Conservation (phyloP, 257 asterid species). For the Nicotiana knightiana region DNA sequence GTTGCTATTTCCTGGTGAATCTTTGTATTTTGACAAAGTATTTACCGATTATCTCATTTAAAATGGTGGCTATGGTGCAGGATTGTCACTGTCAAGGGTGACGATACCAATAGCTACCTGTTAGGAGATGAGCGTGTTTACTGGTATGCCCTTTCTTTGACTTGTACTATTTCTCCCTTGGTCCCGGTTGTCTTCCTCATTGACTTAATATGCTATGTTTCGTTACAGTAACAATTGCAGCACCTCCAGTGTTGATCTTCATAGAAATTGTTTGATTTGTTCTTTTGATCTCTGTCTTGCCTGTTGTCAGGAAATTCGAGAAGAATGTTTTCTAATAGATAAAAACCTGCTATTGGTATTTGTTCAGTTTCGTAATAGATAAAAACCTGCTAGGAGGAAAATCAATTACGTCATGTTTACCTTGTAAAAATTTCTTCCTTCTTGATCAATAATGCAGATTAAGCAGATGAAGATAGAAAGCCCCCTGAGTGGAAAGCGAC, state of each 20-base stretch:
- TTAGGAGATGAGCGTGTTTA: slow-evolving; percentile 39
- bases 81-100: slow-evolving; percentile 25
- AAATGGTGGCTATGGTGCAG: slow-evolving; percentile 25
- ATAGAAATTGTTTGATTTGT: slow-evolving; percentile 53
- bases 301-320: slow-evolving; percentile 56
- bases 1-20: neutral
- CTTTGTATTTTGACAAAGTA: neutral
- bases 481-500: slow-evolving; percentile 39
- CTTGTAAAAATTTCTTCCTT: neutral
- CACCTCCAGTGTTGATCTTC: slow-evolving; percentile 58
- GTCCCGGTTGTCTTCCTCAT: neutral
- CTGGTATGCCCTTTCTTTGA: slow-evolving; percentile 33
- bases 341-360: slow-evolving; percentile 9
- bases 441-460: neutral
- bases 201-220: slow-evolving; percentile 3
- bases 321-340: slow-evolving; percentile 35
- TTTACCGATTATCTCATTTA: neutral
- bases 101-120: slow-evolving; percentile 22
- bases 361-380: slow-evolving; percentile 14
- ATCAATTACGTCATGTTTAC: neutral
- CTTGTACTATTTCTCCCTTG: neutral
- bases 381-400: slow-evolving; percentile 22
- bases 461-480: slow-evolving; percentile 12
- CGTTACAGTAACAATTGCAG: slow-evolving; percentile 49
- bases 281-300: slow-evolving; percentile 57